Percentiles rank a stretch among this genome's conserved stretches.
Evolutionary conservation across 306 rosid species (phyloP).

Genomic region (Acacia acuminata): DNA sequence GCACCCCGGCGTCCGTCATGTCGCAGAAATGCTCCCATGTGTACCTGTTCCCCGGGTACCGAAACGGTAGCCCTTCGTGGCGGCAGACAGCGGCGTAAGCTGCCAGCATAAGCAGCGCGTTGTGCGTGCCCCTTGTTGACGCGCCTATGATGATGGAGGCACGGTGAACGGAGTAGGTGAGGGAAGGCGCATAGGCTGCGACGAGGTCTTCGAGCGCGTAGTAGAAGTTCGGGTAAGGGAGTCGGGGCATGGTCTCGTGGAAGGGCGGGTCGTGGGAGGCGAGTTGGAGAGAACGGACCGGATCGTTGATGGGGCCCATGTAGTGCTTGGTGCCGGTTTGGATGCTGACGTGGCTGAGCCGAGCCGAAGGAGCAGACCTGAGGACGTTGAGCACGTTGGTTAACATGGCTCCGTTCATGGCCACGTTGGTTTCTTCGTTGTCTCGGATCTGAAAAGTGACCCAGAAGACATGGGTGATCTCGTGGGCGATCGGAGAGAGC

Average conservation of each 20-base stretch:
- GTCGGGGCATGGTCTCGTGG: slow-evolving; percentile 25
- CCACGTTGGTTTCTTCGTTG: slow-evolving; percentile 29
- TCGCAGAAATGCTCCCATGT: slow-evolving; percentile 59
- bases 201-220: slow-evolving; percentile 43
- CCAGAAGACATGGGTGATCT: slow-evolving; percentile 49
- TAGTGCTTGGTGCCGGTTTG: slow-evolving; percentile 50
- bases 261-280: slow-evolving; percentile 36
- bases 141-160: slow-evolving; percentile 40
- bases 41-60: slow-evolving; percentile 36
- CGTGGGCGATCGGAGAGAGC: slow-evolving; percentile 35
- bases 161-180: slow-evolving; percentile 42
- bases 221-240: slow-evolving; percentile 47
- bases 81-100: slow-evolving; percentile 33
- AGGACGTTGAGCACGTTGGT: slow-evolving; percentile 30
- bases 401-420: slow-evolving; percentile 34
- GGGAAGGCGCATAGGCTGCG: neutral
- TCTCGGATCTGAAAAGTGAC: slow-evolving; percentile 3
- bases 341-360: slow-evolving; percentile 36
- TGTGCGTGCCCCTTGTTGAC: slow-evolving; percentile 17
- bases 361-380: neutral
- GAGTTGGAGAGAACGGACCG: neutral
- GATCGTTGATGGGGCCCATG: slow-evolving; percentile 45
- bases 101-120: slow-evolving; percentile 14
- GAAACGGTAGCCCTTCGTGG: slow-evolving; percentile 33
- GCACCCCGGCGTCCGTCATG: slow-evolving; percentile 31